A percentile compares a stretch with the other conserved stretches of the same genome.
Evolutionary conservation across 345 rosid genomes (phyloP).

Genomic region (Pseudoturritis turrita): DNA sequence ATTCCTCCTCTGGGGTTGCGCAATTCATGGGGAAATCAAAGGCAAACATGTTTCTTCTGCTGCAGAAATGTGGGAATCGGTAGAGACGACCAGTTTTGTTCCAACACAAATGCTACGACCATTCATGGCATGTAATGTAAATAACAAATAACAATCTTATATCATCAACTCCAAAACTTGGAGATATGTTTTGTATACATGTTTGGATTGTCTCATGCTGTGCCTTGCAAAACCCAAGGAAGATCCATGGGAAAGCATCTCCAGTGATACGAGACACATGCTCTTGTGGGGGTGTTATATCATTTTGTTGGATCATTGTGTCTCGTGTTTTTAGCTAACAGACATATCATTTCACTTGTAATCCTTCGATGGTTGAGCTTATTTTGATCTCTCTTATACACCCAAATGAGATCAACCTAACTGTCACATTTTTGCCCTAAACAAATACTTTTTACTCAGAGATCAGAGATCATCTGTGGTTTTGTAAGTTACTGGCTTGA

Average conservation of each 20-base stretch:
- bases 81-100: too few relatives aligned
- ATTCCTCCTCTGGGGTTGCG: slow-evolving; percentile 8
- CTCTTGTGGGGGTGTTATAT: too few relatives aligned
- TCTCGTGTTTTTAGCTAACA: not conserved
- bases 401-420: too few relatives aligned
- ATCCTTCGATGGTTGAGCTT: not conserved
- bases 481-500: slow-evolving; percentile 30
- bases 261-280: too few relatives aligned
- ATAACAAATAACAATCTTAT: too few relatives aligned
- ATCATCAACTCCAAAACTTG: too few relatives aligned
- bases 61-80: slow-evolving; percentile 10
- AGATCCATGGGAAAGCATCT: not conserved
- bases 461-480: not conserved
- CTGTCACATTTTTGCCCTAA: too few relatives aligned
- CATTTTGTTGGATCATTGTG: not conserved
- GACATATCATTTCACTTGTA: not conserved
- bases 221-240: not conserved
- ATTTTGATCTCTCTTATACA: too few relatives aligned
- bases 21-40: slow-evolving; percentile 1
- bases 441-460: not conserved
- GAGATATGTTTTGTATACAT: too few relatives aligned
- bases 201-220: not conserved
- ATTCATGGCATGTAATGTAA: too few relatives aligned
- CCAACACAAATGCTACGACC: too few relatives aligned
- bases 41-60: not conserved